Percentiles rank a stretch among this genome's conserved stretches.
phyloP scores from a whole-genome alignment of 2,329 filamentous ascomycete species.

The Zymoseptoria tritici region DNA sequence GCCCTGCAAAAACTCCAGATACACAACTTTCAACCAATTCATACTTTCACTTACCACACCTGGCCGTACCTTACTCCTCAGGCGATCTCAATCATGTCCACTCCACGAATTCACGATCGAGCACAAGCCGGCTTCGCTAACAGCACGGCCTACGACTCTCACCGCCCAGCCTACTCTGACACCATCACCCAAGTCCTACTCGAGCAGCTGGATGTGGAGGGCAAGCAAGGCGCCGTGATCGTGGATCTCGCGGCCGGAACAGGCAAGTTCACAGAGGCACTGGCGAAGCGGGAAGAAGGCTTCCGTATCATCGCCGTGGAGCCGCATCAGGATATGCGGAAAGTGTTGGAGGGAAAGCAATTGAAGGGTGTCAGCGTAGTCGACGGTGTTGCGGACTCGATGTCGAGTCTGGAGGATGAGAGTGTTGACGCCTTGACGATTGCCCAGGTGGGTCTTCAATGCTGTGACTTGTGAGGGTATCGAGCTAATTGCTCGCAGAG shows the following conservation, averaged over 20 bases:
- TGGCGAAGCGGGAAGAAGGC: constrained; percentile 52
- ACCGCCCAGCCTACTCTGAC: constrained; percentile 60
- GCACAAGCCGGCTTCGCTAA: constrained; percentile 54
- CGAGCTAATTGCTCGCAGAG: constrained; percentile 24
- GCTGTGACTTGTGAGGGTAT: neutral
- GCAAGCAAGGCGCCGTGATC: constrained; percentile 38
- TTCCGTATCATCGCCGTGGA: constrained; percentile 57
- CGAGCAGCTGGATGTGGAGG: constrained; percentile 45
- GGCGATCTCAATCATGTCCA: neutral
- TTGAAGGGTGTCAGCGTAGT: constrained; percentile 49
- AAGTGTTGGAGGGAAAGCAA: constrained; percentile 51
- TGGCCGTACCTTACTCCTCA: neutral
- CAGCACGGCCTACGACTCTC: constrained; percentile 56
- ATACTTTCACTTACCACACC: no score
- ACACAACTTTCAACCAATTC: no score
- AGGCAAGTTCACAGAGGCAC: constrained; percentile 60
- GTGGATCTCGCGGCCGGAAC: constrained; percentile 62
- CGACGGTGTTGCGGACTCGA: constrained; percentile 51
- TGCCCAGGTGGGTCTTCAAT: constrained; percentile 53
- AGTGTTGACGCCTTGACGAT: constrained; percentile 60
- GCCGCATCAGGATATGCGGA: constrained; percentile 60
- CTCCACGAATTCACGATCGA: constrained; percentile 15
- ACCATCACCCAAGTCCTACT: constrained; percentile 55
- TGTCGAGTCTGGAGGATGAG: constrained; percentile 47
- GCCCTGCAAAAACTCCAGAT: neutral